phyloP scores from a whole-genome alignment of 1,284 basidiomycete species.

The Butyriboletus appendiculatus region DNA sequence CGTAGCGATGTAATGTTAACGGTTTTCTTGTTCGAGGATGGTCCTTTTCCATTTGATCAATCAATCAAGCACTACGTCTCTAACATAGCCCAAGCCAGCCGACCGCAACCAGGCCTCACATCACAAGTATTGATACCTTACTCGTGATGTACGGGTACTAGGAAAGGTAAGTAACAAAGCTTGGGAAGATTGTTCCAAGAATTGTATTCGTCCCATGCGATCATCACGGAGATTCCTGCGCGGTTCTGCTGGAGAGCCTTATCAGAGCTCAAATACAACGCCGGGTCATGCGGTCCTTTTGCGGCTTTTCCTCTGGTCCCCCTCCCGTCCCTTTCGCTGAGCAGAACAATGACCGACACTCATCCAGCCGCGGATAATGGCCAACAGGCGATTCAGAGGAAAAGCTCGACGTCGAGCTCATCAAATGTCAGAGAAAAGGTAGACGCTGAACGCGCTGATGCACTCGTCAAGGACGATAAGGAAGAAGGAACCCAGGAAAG shows the following conservation, averaged over 20 bases:
- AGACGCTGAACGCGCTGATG: conserved; percentile 15
- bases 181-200: neutral
- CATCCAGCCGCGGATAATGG: neutral
- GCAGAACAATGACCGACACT: conserved; percentile 21
- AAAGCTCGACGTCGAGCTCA: conserved; percentile 12
- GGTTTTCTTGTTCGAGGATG: neutral
- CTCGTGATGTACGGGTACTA: too few species aligned
- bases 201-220: conserved; percentile 3
- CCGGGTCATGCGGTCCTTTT: neutral
- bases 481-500: conserved; percentile 16
- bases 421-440: conserved; percentile 26
- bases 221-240: neutral
- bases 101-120: too few species aligned
- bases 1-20: neutral
- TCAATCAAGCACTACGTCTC: too few species aligned
- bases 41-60: neutral
- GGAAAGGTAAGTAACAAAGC: neutral
- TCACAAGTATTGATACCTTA: too few species aligned
- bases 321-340: neutral
- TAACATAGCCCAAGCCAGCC: too few species aligned
- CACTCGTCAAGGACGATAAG: conserved; percentile 28
- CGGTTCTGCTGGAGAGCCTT: too few species aligned
- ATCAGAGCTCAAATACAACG: neutral
- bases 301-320: neutral
- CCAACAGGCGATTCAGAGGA: conserved; percentile 21